Evolutionary conservation across 768 basidiomycete species (phyloP).

Genomic region (Lyophyllum shimeji): DNA sequence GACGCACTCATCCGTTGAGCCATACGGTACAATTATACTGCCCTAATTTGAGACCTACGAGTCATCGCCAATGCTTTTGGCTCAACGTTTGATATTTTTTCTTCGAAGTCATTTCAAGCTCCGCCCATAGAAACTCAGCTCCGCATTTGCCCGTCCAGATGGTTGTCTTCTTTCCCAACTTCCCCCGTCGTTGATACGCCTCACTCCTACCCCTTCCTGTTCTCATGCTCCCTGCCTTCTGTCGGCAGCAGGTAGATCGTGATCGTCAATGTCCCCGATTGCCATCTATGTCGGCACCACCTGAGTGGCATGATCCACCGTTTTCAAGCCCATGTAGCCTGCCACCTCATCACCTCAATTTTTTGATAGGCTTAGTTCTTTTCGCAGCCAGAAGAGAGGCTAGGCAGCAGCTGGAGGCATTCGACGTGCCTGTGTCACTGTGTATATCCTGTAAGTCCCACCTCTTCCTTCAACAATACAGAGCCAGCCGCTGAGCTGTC

Average conservation of each 20-base stretch:
- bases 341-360: not conserved
- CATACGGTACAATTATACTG: not conserved
- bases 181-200: not conserved
- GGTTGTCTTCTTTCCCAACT: not conserved
- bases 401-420: not conserved
- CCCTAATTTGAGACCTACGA: not conserved
- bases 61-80: not conserved
- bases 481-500: not conserved
- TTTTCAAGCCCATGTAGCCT: not conserved
- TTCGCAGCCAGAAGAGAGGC: not conserved
- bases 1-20: not conserved
- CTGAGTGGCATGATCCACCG: not conserved
- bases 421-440: not conserved
- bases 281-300: not conserved
- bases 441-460: not conserved
- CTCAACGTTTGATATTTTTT: not conserved
- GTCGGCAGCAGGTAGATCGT: not conserved
- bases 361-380: not conserved
- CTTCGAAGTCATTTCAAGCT: not conserved
- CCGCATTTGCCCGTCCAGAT: not conserved
- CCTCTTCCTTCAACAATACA: not conserved
- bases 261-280: not conserved
- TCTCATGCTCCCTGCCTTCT: not conserved
- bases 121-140: not conserved
- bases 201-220: not conserved